phyloP scores from a whole-genome alignment of 352 stramenopile genomes.

The Globisporangium lucens region DNA sequence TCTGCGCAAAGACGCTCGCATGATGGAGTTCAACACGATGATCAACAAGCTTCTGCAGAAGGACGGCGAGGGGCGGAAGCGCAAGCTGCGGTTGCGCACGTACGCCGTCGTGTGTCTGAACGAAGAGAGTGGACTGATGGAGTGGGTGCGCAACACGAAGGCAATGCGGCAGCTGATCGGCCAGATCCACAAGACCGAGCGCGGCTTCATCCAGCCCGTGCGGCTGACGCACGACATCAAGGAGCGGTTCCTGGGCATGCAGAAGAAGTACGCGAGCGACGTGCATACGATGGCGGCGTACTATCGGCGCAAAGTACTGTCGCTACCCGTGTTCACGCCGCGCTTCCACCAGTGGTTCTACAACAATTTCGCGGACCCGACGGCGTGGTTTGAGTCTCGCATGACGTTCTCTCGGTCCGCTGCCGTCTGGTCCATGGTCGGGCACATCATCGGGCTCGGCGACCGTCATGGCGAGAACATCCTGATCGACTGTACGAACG shows the following conservation, averaged over 20 bases:
- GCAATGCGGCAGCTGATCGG: slow-evolving; percentile 89
- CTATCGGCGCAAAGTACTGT: slow-evolving; percentile 67
- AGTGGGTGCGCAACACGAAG: slow-evolving; percentile 99
- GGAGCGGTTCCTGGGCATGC: slow-evolving; percentile 86
- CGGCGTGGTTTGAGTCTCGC: slow-evolving; percentile 97
- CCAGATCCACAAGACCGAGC: slow-evolving; percentile 87
- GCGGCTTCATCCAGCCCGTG: slow-evolving; percentile 77
- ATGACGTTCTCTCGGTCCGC: slow-evolving; percentile 79
- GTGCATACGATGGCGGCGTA: slow-evolving; percentile 72
- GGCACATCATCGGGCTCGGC: slow-evolving; percentile 92
- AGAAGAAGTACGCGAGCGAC: slow-evolving; percentile 80
- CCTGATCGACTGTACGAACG: slow-evolving; percentile 95
- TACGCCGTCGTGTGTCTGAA: slow-evolving; percentile 99
- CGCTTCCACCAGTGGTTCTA: slow-evolving; percentile 99
- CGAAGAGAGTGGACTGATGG: slow-evolving; percentile 98
- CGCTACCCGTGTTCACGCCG: slow-evolving; percentile 84
- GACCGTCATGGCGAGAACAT: slow-evolving; percentile 99
- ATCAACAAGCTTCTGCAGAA: slow-evolving; percentile 98
- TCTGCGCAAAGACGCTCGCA: slow-evolving; percentile 98
- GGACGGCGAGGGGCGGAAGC: slow-evolving; percentile 85
- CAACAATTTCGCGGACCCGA: slow-evolving; percentile 97
- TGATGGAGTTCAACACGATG: slow-evolving; percentile 99
- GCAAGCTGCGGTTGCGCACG: slow-evolving; percentile 94
- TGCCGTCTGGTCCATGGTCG: slow-evolving; percentile 97
- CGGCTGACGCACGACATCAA: slow-evolving; percentile 81